Conservation (phyloP, 2,329 filamentous ascomycete genomes). For the Zasmidium citrigriseum region DNA sequence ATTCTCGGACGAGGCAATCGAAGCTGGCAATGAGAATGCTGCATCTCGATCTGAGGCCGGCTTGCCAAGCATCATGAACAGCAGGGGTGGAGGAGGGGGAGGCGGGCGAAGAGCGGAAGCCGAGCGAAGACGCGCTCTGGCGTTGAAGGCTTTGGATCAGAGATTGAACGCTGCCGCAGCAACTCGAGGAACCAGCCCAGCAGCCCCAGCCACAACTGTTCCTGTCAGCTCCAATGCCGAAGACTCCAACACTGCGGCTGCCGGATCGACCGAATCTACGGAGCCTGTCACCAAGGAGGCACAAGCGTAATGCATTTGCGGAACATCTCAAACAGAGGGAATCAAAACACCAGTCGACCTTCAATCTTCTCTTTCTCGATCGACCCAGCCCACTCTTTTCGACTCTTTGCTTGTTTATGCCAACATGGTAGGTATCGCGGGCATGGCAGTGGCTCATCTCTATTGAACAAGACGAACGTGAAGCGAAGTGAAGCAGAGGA, state of each 20-base stretch:
- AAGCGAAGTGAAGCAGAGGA: too few species aligned
- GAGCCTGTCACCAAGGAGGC: constrained; percentile 1
- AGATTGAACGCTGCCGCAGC: constrained; percentile 78
- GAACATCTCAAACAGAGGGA: too few species aligned
- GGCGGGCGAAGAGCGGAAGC: constrained; percentile 72
- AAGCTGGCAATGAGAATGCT: constrained; percentile 71
- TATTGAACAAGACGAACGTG: too few species aligned
- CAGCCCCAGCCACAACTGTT: constrained; percentile 21
- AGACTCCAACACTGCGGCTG: not conserved
- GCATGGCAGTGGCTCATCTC: too few species aligned
- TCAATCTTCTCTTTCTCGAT: too few species aligned
- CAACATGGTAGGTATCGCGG: too few species aligned
- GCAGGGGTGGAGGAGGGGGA: constrained; percentile 44
- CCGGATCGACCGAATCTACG: not conserved
- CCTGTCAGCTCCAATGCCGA: constrained; percentile 18
- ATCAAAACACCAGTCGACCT: too few species aligned
- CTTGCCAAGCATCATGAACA: constrained; percentile 60
- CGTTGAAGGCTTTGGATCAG: constrained; percentile 89
- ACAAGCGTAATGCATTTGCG: constrained; percentile 2
- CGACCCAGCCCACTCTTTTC: too few species aligned
- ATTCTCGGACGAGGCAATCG: constrained; percentile 79
- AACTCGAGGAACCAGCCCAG: constrained; percentile 12
- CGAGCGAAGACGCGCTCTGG: constrained; percentile 83
- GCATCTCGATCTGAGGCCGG: constrained; percentile 64
- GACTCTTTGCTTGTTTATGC: too few species aligned